A percentile compares a stretch with the other conserved stretches of the same genome.
These are phyloP conservation scores for Furculomyces boomerangus DNA, from an alignment of 371 early-diverging fungal species.

Conservation along the genomic window DNA sequence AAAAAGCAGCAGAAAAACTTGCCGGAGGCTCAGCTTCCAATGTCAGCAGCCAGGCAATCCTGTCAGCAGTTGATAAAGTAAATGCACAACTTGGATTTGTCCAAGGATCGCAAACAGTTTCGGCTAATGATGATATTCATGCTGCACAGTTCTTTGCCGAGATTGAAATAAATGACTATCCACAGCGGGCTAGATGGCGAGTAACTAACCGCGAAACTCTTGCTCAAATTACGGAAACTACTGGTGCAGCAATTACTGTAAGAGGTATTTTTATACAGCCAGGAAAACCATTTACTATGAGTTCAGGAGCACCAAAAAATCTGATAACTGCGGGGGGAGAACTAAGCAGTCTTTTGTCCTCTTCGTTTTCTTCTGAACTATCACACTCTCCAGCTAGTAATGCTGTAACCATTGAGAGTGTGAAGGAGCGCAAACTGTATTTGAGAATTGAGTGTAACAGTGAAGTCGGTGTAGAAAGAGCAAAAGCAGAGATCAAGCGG, in stretches of 20 bases:
- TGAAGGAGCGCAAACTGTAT: constrained; percentile 68
- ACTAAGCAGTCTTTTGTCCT: neutral
- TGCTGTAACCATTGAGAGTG: neutral
- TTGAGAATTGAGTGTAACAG: constrained; percentile 88
- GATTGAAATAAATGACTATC: constrained; percentile 93
- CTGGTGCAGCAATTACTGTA: constrained; percentile 88
- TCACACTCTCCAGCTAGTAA: neutral
- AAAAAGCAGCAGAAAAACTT: constrained; percentile 30
- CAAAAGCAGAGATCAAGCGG: constrained; percentile 81
- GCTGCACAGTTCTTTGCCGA: constrained; percentile 39
- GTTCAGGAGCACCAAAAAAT: neutral
- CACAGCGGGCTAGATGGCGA: constrained; percentile 88
- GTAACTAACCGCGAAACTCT: constrained; percentile 93
- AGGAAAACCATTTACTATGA: constrained; percentile 37
- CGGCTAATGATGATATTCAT: constrained; percentile 3
- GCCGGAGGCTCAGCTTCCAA: constrained; percentile 25
- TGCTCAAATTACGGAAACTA: constrained; percentile 68
- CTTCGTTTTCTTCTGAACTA: neutral
- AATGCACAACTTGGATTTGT: constrained; percentile 18
- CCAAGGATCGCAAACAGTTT: neutral
- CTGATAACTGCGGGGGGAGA: constrained; percentile 4
- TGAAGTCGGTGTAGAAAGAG: constrained; percentile 72
- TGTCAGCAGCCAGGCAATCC: constrained; percentile 14
- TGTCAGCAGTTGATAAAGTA: constrained; percentile 8
- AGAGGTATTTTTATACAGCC: constrained; percentile 74